Base-by-base conservation (phyloP, 1,284 basidiomycete genomes). In the Microbotryum intermedium region DNA sequence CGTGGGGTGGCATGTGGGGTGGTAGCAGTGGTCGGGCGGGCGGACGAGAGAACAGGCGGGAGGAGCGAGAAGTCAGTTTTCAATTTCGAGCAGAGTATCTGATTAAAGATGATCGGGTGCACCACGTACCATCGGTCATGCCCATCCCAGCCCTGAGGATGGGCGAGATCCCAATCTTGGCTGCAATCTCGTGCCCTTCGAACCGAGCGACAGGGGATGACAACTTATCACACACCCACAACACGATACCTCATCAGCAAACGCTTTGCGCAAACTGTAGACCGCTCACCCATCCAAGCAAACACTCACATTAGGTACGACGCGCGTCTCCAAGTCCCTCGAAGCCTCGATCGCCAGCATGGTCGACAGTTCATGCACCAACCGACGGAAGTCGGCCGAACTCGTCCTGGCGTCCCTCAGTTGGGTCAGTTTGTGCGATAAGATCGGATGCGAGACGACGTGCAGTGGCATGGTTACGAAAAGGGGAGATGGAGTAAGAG, bases 131-230 rank as follows among this genome's bases (percentile, higher is more conserved):
- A 68, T 95, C 90, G 0, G 87, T 83, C 88, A 97, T 92, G n/a
- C 90, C 90, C 59, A 93, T 78, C 23, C 93, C 93, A 18, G 93
- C 93, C 53, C 93, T 84, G 58, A 97, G 78, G 71, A 97, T 90
- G 39, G 93, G 93, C 3, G 88, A 86, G 55, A 97, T 76, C 8
- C 90, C 93, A 60, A 97, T 83, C 52, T 82, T 81, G 20, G 86
- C 70, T 7, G 73, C 71, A 51, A 78, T 67, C n/a, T 71, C 68
- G 30, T 73, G 69, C 43, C 77, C 77, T 0, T 74, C 76, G 64
- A 74, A 78, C 10, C 70, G 54, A 1, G 75, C 73, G 34, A 78
- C 69, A 50, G 77, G 77, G 6, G 75, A 59, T 49, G 63, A 30
- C 23, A 68, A 54, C 66, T 68, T 48, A n/a, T n/a, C 30, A 29